phyloP scores from a whole-genome alignment of 2,329 filamentous ascomycete species.

The Rutstroemia sydowiana region DNA sequence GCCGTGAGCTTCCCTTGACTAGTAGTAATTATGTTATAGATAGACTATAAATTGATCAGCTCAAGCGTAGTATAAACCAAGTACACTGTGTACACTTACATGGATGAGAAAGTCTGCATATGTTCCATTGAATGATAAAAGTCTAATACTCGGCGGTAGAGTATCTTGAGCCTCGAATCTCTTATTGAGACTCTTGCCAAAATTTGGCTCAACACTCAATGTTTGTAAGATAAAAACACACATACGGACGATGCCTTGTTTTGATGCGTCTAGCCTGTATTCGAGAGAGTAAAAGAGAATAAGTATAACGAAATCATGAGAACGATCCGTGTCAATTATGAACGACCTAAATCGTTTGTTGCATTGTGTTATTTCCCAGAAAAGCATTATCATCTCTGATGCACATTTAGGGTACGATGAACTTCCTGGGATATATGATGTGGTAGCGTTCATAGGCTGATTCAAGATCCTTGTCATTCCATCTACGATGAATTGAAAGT shows the following conservation, averaged over 20 bases:
- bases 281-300: slow-evolving; percentile 90
- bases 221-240: slow-evolving; percentile 96
- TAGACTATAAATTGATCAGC: slow-evolving; percentile 53
- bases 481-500: slow-evolving; percentile 95
- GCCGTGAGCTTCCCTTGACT: slow-evolving; percentile 86
- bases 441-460: slow-evolving; percentile 82
- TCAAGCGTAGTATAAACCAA: no score
- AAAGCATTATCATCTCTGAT: slow-evolving; percentile 92
- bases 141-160: slow-evolving; percentile 71
- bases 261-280: slow-evolving; percentile 75
- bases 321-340: slow-evolving; percentile 90
- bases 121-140: slow-evolving; percentile 77
- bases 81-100: no score
- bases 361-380: slow-evolving; percentile 95
- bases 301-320: slow-evolving; percentile 86
- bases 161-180: slow-evolving; percentile 83
- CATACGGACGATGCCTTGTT: slow-evolving; percentile 91
- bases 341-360: slow-evolving; percentile 96
- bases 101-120: slow-evolving; percentile 94
- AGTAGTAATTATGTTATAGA: slow-evolving; percentile 83
- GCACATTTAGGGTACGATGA: slow-evolving; percentile 76
- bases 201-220: slow-evolving; percentile 84
- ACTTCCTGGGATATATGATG: slow-evolving; percentile 79
- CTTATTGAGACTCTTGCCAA: slow-evolving; percentile 85
- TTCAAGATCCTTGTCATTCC: slow-evolving; percentile 89